Conservation (phyloP, 495 filamentous ascomycete genomes). For the Penicillium longicatenatum region DNA sequence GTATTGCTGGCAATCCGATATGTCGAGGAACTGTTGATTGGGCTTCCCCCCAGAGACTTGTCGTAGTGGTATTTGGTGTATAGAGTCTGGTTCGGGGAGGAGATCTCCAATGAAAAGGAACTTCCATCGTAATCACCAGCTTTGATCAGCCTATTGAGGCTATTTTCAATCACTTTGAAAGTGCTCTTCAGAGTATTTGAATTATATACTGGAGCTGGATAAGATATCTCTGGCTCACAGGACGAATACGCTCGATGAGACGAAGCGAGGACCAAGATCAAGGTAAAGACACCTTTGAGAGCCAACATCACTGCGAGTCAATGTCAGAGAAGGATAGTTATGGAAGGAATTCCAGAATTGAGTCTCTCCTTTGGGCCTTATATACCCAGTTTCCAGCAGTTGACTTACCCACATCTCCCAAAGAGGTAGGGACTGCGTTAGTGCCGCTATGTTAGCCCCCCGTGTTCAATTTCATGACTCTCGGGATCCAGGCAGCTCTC, state of each 20-base stretch:
- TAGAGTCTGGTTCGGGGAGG: constrained; percentile 3
- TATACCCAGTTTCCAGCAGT: neutral
- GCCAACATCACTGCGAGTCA: neutral
- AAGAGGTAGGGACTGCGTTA: neutral
- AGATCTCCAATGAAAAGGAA: constrained; percentile 13
- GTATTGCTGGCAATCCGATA: constrained; percentile 14
- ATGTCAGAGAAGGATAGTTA: neutral
- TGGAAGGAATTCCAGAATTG: neutral
- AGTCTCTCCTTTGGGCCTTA: neutral
- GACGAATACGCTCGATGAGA: constrained; percentile 1
- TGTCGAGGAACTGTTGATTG: constrained; percentile 8
- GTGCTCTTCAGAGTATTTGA: neutral
- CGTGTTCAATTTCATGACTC: neutral
- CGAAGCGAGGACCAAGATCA: neutral
- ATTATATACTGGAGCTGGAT: constrained; percentile 6
- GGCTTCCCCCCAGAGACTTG: constrained; percentile 9
- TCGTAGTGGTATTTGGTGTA: constrained; percentile 8
- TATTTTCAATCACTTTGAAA: neutral
- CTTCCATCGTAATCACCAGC: constrained; percentile 2
- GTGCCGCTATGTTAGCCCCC: neutral
- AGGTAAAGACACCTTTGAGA: neutral
- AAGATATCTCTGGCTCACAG: constrained; percentile 15
- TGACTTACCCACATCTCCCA: neutral
- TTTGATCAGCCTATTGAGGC: neutral
- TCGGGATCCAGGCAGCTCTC: neutral